phyloP scores from a whole-genome alignment of 139 green algal species.

The Coccomyxa sp. region DNA sequence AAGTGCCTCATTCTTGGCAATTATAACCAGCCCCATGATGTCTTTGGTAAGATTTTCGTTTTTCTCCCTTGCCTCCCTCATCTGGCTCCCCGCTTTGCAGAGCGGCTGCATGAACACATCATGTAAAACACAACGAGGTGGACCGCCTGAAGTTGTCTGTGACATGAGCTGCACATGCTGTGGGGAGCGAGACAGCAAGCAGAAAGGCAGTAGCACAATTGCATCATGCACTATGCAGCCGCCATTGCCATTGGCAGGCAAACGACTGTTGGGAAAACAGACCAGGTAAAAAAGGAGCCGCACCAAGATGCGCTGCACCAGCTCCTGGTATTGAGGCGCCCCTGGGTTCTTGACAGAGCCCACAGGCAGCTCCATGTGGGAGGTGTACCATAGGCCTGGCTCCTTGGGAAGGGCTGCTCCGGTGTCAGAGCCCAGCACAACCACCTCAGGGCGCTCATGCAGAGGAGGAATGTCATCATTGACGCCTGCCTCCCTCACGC shows the following conservation, averaged over 20 bases:
- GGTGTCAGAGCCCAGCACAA: neutral
- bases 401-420: neutral
- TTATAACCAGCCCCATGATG: neutral
- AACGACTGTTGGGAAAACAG: too few relatives aligned
- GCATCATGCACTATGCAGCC: too few relatives aligned
- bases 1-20: neutral
- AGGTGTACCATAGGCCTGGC: neutral
- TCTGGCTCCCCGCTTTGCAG: neutral
- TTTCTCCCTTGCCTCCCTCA: neutral
- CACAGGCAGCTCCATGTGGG: neutral
- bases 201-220: too few relatives aligned
- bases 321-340: too few relatives aligned
- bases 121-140: neutral
- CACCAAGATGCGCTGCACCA: neutral
- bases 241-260: too few relatives aligned
- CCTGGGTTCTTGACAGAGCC: neutral
- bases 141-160: neutral
- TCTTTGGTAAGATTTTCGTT: neutral
- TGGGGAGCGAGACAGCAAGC: too few relatives aligned
- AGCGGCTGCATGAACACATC: neutral
- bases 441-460: neutral
- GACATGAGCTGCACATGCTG: neutral
- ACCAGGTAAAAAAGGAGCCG: neutral
- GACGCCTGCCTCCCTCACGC: too few relatives aligned
- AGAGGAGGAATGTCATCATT: neutral